Evolutionary conservation across 2,329 filamentous ascomycete genomes (phyloP).

Genomic region (Aspergillus arachidicola): DNA sequence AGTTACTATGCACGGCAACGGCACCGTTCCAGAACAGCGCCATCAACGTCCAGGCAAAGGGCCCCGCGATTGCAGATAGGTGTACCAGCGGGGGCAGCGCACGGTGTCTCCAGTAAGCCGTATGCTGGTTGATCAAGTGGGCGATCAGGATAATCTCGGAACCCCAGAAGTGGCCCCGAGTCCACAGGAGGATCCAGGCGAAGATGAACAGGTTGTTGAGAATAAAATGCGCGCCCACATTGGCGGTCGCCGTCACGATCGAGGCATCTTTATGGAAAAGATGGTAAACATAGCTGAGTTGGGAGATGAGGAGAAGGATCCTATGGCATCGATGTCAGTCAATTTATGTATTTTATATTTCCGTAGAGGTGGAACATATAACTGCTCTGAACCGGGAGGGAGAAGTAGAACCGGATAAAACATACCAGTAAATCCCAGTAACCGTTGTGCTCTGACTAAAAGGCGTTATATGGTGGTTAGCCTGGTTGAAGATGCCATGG

Average conservation of each 20-base stretch:
- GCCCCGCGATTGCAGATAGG: slow-evolving; percentile 72
- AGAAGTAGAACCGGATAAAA: background rate
- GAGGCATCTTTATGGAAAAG: slow-evolving; percentile 70
- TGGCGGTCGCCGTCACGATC: slow-evolving; percentile 69
- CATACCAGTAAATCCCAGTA: slow-evolving; percentile 73
- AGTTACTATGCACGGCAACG: slow-evolving; percentile 71
- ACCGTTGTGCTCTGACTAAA: slow-evolving; percentile 72
- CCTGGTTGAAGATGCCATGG: slow-evolving; percentile 75
- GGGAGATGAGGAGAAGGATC: slow-evolving; percentile 73
- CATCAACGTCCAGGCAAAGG: slow-evolving; percentile 83
- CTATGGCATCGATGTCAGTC: slow-evolving; percentile 41
- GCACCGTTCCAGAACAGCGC: slow-evolving; percentile 89
- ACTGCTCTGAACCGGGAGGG: background rate
- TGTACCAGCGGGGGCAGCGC: slow-evolving; percentile 75
- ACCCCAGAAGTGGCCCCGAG: slow-evolving; percentile 72
- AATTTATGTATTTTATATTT: background rate
- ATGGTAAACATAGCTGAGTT: slow-evolving; percentile 73
- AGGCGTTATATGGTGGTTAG: slow-evolving; percentile 66
- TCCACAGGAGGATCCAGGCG: slow-evolving; percentile 81
- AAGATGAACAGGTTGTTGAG: slow-evolving; percentile 82
- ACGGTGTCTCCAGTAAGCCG: slow-evolving; percentile 79
- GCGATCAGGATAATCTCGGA: slow-evolving; percentile 74
- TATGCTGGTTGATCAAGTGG: slow-evolving; percentile 80
- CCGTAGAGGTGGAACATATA: background rate
- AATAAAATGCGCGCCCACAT: slow-evolving; percentile 83